Percentiles rank a stretch among this genome's conserved stretches.
Conservation (phyloP, 2,329 filamentous ascomycete genomes). For the Ascochyta pisi region DNA sequence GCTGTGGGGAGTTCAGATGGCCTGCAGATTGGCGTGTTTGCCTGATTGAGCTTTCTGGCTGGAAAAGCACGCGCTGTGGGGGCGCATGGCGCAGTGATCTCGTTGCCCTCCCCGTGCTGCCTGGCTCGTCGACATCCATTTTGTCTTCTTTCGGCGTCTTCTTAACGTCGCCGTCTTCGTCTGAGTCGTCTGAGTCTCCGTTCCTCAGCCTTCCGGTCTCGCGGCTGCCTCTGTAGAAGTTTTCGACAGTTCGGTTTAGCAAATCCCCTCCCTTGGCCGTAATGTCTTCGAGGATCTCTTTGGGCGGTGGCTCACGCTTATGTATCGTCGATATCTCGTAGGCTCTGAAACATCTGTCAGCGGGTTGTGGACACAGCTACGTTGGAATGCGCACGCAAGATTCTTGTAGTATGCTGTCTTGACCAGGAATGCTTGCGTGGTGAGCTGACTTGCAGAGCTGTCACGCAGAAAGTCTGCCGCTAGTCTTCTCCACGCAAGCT, state of each 20-base stretch:
- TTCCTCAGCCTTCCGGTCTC: slow-evolving; percentile 57
- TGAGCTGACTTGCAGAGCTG: slow-evolving; percentile 68
- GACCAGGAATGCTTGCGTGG: slow-evolving; percentile 83
- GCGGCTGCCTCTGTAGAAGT: slow-evolving; percentile 64
- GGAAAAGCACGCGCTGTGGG: slow-evolving; percentile 82
- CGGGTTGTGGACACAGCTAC: slow-evolving; percentile 7
- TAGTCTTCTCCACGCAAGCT: slow-evolving; percentile 84
- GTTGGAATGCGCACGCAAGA: slow-evolving; percentile 62
- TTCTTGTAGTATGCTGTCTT: slow-evolving; percentile 93
- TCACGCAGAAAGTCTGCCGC: slow-evolving; percentile 78
- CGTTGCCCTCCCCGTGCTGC: slow-evolving; percentile 50
- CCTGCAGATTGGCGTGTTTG: slow-evolving; percentile 63
- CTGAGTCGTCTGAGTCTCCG: slow-evolving; percentile 58
- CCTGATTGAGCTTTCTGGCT: slow-evolving; percentile 76
- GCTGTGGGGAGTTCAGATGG: slow-evolving; percentile 52
- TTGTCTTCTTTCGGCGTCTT: slow-evolving; percentile 61
- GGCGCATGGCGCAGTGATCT: slow-evolving; percentile 76
- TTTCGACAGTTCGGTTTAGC: slow-evolving; percentile 79
- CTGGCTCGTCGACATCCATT: slow-evolving; percentile 58
- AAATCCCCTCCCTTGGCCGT: slow-evolving; percentile 82
- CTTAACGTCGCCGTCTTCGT: slow-evolving; percentile 51
- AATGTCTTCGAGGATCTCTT: slow-evolving; percentile 82
- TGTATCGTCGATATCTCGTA: slow-evolving; percentile 84
- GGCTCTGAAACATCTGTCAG: slow-evolving; percentile 56
- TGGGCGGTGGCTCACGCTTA: slow-evolving; percentile 81